Base-by-base conservation (phyloP, 148 eudicot species). In the Chenopodium suecicum region DNA sequence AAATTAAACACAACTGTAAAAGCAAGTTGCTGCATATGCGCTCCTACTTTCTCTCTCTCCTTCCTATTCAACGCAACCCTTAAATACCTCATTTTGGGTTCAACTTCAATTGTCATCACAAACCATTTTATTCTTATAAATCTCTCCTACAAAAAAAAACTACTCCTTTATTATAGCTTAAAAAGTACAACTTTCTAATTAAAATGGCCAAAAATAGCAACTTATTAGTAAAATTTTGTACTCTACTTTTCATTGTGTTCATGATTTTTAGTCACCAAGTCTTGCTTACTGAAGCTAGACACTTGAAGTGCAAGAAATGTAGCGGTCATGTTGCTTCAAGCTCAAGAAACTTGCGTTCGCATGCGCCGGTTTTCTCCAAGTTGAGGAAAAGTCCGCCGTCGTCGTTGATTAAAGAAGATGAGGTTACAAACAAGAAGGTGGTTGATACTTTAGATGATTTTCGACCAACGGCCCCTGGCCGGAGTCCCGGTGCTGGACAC, bases 401-500 rank as follows among this genome's bases (percentile, higher is more conserved):
- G 54, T 50, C 68, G 13, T 69, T 79, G 75, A 69, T 70, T 2
- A 70, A 79, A 19, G 9, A n/a, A 66, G 74, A n/a, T 64, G 20
- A 64, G 20, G 1, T 41, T 60, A 25, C 44, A 4, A 32, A 27
- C 1, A 75, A 58, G 6, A 41, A 48, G 62, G 20, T 34, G 78
- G 66, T 9, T 2, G 66, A 67, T 52, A 23, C 79, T 70, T 63
- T 80, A 41, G 86, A 84, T 84, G 80, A 80, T 44, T 84, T 76
- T 46, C 75, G 83, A 25, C 86, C 77, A 50, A 84, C 86, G 16
- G 11, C 80, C 4, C 91, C 90, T 0, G 90, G 91, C 23, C 89
- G 89, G 72, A 89, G 91, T 73, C 91, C 91, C 1, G 91, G 91
- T 44, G 88, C 84, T 68, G 91, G 91, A 4, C 91, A 89, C 25